Conservation (phyloP, 495 filamentous ascomycete genomes). For the Penicillium bialowiezense region DNA sequence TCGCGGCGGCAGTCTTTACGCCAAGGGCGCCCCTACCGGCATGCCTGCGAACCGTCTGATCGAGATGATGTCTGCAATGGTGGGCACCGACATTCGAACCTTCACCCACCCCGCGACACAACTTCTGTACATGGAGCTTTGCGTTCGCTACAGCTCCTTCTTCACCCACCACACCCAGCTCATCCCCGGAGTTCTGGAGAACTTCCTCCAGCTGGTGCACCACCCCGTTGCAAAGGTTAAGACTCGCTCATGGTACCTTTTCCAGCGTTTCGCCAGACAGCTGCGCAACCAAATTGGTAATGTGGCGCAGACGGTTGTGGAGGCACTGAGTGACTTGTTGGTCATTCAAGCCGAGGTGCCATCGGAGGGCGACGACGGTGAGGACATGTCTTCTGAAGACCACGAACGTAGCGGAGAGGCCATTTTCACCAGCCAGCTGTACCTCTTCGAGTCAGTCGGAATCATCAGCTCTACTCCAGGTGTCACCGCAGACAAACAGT, state of each 20-base stretch:
- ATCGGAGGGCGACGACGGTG: conserved; percentile 67
- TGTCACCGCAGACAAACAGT: conserved; percentile 77
- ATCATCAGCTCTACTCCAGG: conserved; percentile 76
- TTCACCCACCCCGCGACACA: conserved; percentile 90
- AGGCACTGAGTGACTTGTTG: conserved; percentile 83
- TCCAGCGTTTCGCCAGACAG: conserved; percentile 89
- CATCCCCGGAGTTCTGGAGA: conserved; percentile 84
- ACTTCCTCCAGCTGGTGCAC: conserved; percentile 86
- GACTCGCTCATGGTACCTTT: conserved; percentile 93
- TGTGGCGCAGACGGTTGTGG: conserved; percentile 82
- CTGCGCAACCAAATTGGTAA: conserved; percentile 79
- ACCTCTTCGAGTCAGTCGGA: conserved; percentile 91
- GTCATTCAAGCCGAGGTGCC: conserved; percentile 87
- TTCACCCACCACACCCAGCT: conserved; percentile 77
- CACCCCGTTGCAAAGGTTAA: conserved; percentile 80
- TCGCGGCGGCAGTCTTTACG: conserved; percentile 76
- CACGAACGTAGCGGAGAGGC: conserved; percentile 84
- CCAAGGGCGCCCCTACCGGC: conserved; percentile 73
- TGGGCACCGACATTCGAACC: conserved; percentile 80
- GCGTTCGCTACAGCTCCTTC: conserved; percentile 88
- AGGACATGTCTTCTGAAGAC: conserved; percentile 92
- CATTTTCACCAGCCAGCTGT: conserved; percentile 84
- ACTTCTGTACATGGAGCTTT: conserved; percentile 97
- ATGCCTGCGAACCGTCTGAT: conserved; percentile 73
- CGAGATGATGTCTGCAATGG: conserved; percentile 91